Base-by-base conservation (phyloP, 192 early-diverging fungal genomes). In the Pilaira anomala region DNA sequence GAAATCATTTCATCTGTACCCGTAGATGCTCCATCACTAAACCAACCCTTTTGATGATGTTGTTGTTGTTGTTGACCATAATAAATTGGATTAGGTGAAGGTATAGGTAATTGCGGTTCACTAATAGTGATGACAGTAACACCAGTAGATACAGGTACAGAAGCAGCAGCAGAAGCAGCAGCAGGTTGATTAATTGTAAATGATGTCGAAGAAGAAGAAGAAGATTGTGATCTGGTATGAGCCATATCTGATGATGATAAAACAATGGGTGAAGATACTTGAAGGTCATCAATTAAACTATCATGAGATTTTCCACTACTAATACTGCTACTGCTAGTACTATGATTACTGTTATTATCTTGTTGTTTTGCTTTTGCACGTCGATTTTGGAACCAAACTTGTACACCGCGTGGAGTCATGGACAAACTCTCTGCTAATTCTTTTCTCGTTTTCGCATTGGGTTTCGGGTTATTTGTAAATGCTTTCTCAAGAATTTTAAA, bases 331-430 rank as follows among this genome's bases (percentile, higher is more conserved):
- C 53, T 36, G 26, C 16, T 21, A 18, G 13, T 36, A 1, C 46
- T 48, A n/a, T n/a, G 6, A 18, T 16, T 48, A n/a, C 7, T 48
- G 46, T 30, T 66, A 30, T 40, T 68, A 58, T 36, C 33, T 16
- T 60, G 50, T 25, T 68, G 59, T 62, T 87, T 88, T 62, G 78
- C 83, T 72, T 92, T 92, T 48, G 89, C 91, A 41, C 91, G 83
- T 21, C 88, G 76, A 76, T 92, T 92, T 69, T 92, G 90, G 67
- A 92, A 92, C 90, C 90, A 92, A 41, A 91, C 87, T 72, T 90
- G 89, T 55, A 92, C 87, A 41, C 86, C 83, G 41, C 87, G 77
- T 25, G 85, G 83, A 24, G 85, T 83, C 90, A 92, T 92, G 41
- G 74, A 62, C 18, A 92, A 74, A 13, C 67, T 66, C 30, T 74